These are phyloP conservation scores for Saturnispora bothae DNA, from an alignment of 805 yeast species.

Conservation along the genomic window DNA sequence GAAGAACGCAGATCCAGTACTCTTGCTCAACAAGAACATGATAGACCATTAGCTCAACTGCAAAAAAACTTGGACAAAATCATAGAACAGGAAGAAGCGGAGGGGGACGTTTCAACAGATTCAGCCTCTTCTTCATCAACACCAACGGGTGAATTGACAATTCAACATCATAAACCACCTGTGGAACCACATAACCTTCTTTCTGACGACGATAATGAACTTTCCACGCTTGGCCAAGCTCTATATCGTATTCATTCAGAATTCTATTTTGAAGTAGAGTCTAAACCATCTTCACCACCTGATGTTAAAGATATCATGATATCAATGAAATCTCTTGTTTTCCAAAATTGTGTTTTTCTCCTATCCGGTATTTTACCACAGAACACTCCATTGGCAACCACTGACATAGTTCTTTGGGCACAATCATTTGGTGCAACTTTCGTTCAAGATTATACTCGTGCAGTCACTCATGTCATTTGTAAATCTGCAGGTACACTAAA, in stretches of 20 bases:
- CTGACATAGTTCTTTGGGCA: constrained; percentile 90
- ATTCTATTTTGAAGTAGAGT: constrained; percentile 45
- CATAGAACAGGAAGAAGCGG: constrained; percentile 18
- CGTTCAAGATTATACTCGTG: constrained; percentile 54
- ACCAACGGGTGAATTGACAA: no score
- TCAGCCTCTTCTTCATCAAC: background rate
- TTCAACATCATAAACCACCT: constrained; percentile 8
- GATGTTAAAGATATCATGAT: constrained; percentile 68
- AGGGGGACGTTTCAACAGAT: background rate
- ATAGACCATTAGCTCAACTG: constrained; percentile 74
- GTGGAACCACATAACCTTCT: constrained; percentile 39
- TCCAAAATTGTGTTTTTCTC: constrained; percentile 57
- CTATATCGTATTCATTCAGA: constrained; percentile 53
- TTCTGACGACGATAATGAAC: constrained; percentile 74
- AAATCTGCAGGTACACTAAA: constrained; percentile 72
- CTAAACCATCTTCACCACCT: constrained; percentile 26
- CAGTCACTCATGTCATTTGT: constrained; percentile 85
- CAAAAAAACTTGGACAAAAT: constrained; percentile 62
- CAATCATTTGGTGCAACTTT: constrained; percentile 84
- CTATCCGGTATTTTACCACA: constrained; percentile 87
- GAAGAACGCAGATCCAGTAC: constrained; percentile 57
- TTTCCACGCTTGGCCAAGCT: constrained; percentile 50
- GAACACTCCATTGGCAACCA: constrained; percentile 59
- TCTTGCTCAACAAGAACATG: constrained; percentile 69
- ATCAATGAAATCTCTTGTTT: constrained; percentile 55